Percentiles rank a stretch among this genome's conserved stretches.
Evolutionary conservation across 805 yeast genomes (phyloP).

Genomic region (Trichomonascus vanleenenianus): DNA sequence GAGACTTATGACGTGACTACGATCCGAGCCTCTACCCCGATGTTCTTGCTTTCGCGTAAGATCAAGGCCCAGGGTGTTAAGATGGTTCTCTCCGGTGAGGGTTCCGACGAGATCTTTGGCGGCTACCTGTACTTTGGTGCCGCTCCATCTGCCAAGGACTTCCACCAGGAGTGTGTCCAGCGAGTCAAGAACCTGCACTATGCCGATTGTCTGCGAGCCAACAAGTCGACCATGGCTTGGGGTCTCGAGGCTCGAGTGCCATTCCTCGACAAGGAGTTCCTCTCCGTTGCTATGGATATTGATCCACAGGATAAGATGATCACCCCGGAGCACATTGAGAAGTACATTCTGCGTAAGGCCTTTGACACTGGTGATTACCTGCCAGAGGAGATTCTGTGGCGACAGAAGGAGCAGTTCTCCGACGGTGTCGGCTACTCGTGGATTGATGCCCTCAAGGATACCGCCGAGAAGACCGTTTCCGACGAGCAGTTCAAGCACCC

Average conservation of each 20-base stretch:
- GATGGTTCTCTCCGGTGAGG: constrained; percentile 99
- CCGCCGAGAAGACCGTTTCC: constrained; percentile 77
- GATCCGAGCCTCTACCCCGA: constrained; percentile 97
- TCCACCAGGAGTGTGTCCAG: constrained; percentile 92
- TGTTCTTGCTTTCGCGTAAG: constrained; percentile 92
- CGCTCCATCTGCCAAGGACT: constrained; percentile 88
- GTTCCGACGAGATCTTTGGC: constrained; percentile 98
- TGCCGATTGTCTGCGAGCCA: constrained; percentile 97
- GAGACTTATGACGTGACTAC: constrained; percentile 99
- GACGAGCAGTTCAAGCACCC: constrained; percentile 90
- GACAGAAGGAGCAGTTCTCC: constrained; percentile 99
- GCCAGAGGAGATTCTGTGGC: constrained; percentile 95
- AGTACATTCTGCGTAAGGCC: constrained; percentile 94
- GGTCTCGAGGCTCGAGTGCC: constrained; percentile 99
- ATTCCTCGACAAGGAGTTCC: constrained; percentile 89
- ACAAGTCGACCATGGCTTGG: constrained; percentile 99
- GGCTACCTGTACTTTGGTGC: constrained; percentile 96
- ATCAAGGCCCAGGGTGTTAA: constrained; percentile 99
- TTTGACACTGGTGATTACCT: constrained; percentile 90
- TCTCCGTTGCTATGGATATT: constrained; percentile 89
- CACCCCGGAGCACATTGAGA: constrained; percentile 68
- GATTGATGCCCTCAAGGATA: constrained; percentile 96
- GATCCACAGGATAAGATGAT: constrained; percentile 90
- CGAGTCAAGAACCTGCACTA: constrained; percentile 96
- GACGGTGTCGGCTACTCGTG: constrained; percentile 99